Conservation (phyloP, 1,284 basidiomycete genomes). For the Meripilus lineatus region DNA sequence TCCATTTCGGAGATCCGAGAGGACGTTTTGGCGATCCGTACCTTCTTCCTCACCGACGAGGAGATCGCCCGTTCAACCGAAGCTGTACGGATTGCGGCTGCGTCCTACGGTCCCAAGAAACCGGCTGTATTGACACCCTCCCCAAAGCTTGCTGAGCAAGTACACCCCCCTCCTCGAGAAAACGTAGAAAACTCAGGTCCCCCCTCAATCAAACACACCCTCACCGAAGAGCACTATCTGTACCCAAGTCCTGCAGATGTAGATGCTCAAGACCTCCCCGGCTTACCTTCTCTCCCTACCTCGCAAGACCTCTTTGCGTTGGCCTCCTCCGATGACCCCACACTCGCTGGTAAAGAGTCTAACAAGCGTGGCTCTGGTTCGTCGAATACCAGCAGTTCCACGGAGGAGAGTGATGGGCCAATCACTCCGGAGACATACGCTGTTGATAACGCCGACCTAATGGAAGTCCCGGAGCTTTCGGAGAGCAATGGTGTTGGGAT, state of each 20-base stretch:
- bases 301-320: too few species aligned
- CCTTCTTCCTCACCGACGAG: slow-evolving; percentile 23
- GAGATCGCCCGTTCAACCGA: slow-evolving; percentile 13
- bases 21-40: slow-evolving; percentile 14
- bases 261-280: too few species aligned
- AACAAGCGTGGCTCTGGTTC: not conserved
- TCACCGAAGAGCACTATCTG: not conserved
- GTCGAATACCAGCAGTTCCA: too few species aligned
- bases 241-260: not conserved
- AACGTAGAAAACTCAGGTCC: not conserved
- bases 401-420: not conserved
- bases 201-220: not conserved
- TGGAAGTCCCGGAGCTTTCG: not conserved
- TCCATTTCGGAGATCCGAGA: slow-evolving; percentile 55
- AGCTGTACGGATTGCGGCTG: slow-evolving; percentile 17
- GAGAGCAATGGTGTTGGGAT: not conserved
- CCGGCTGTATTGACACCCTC: too few species aligned
- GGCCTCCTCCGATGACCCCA: not conserved
- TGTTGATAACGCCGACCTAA: not conserved
- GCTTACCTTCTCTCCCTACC: too few species aligned
- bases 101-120: slow-evolving; percentile 13
- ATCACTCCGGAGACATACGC: not conserved
- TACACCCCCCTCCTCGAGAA: not conserved
- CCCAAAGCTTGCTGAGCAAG: not conserved
- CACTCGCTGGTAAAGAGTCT: not conserved